phyloP scores from a whole-genome alignment of 192 early-diverging fungal genomes.

The Kappamyces sp. region DNA sequence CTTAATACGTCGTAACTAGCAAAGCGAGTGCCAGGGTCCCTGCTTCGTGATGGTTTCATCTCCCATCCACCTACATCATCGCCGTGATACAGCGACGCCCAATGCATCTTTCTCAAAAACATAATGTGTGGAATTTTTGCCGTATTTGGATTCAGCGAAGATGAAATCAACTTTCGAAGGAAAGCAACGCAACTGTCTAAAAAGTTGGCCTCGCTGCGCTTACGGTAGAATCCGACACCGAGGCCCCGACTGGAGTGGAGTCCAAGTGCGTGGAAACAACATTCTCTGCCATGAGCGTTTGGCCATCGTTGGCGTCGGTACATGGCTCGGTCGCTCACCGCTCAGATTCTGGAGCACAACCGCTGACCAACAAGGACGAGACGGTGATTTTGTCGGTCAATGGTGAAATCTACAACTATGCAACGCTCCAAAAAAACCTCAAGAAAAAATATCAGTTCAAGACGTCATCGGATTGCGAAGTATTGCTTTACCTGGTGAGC shows the following conservation, averaged over 20 bases:
- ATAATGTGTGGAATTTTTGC: constrained; percentile 98
- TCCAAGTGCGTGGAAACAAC: constrained; percentile 71
- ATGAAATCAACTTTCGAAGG: constrained; percentile 69
- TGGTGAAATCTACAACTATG: constrained; percentile 99
- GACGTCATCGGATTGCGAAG: constrained; percentile 97
- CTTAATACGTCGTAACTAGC: too few relatives aligned
- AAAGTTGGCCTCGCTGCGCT: constrained; percentile 51
- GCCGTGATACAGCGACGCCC: too few relatives aligned
- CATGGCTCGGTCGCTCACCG: constrained; percentile 21
- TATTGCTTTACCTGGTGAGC: constrained; percentile 84
- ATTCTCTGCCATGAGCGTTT: constrained; percentile 96
- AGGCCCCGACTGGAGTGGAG: constrained; percentile 98
- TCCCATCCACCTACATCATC: too few relatives aligned
- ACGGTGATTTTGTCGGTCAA: constrained; percentile 86
- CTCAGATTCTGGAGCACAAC: constrained; percentile 89
- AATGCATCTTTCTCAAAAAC: not conserved
- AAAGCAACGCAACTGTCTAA: constrained; percentile 82
- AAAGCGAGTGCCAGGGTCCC: too few relatives aligned
- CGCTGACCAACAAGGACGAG: constrained; percentile 87
- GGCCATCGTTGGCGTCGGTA: constrained; percentile 96
- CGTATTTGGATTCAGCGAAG: constrained; percentile 80
- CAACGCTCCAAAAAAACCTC: constrained; percentile 67
- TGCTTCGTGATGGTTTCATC: too few relatives aligned
- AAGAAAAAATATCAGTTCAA: constrained; percentile 73
- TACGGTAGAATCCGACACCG: constrained; percentile 79